A percentile compares a stretch with the other conserved stretches of the same genome.
Conservation (phyloP, 768 basidiomycete species). For the Boletus tomentosulus region DNA sequence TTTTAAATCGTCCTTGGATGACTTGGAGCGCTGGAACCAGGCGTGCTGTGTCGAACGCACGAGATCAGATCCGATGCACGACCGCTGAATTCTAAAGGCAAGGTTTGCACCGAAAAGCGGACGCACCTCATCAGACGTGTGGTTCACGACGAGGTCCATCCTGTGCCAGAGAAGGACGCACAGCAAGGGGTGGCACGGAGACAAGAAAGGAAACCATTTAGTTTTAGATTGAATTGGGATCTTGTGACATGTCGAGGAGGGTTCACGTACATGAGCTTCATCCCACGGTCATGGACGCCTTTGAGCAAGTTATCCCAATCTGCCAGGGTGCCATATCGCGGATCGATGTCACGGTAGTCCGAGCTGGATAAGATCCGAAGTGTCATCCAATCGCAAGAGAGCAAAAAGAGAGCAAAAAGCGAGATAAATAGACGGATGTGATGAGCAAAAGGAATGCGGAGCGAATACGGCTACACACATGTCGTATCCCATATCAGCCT, state of each 20-base stretch:
- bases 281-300: conserved; percentile 55
- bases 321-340: conserved; percentile 57
- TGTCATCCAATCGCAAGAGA: not conserved
- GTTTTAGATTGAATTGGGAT: not conserved
- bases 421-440: not conserved
- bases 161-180: conserved; percentile 31
- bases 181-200: conserved; percentile 1
- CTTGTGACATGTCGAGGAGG: conserved; percentile 11
- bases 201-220: not conserved
- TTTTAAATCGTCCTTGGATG: conserved; percentile 49
- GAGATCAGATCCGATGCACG: not conserved
- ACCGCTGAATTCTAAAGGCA: conserved; percentile 6
- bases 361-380: conserved; percentile 39
- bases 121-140: conserved; percentile 59
- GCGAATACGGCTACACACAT: conserved; percentile 39
- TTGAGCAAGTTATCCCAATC: conserved; percentile 56
- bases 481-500: conserved; percentile 73
- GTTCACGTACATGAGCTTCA: conserved; percentile 61
- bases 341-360: conserved; percentile 62
- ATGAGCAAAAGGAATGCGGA: not conserved
- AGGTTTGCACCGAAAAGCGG: not conserved
- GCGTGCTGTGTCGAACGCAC: conserved; percentile 43
- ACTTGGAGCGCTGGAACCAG: conserved; percentile 64
- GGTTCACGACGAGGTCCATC: conserved; percentile 78
- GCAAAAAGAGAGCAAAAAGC: not conserved